Base-by-base conservation (phyloP, 1,284 basidiomycete species). In the Fistulinella cinereoalba region DNA sequence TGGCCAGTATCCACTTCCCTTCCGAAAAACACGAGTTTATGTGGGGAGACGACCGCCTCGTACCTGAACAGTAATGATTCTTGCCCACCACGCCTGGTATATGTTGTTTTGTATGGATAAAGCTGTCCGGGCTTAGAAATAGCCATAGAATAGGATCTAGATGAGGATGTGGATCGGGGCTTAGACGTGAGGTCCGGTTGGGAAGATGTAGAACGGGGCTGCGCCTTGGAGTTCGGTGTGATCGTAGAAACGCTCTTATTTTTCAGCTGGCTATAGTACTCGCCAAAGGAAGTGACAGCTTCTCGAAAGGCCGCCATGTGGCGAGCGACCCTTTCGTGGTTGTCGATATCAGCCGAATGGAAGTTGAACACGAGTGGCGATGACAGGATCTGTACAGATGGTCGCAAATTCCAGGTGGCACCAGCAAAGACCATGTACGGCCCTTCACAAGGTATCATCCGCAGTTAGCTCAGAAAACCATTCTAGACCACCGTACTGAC, bases 11-110 rank as follows among this genome's bases (percentile, higher is more conserved):
- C n/a, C 6, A 6, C 6, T 29, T 31, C 34, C 16, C 9, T 24
- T 18, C 48, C 51, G 16, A 47, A 47, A n/a, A 56, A 60, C 18
- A 61, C 6, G 2, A 58, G 49, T 15, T n/a, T 6, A 3, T n/a
- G 7, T 6, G n/a, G 15, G 11, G 11, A 6, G 25, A 27, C 6
- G 6, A 6, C 25, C 25, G 6, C 11, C 11, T 27, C 25, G 25
- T 11, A 27, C 25, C 25, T 6, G 25, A 27, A 27, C n/a, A n/a
- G n/a, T n/a, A n/a, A n/a, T n/a, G n/a, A n/a, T n/a, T n/a, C n/a
- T n/a, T n/a, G n/a, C n/a, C n/a, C n/a, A n/a, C n/a, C n/a, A n/a
- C n/a, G n/a, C n/a, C n/a, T n/a, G n/a, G n/a, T n/a, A n/a, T n/a
- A n/a, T n/a, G n/a, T n/a, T n/a, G n/a, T n/a, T n/a, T n/a, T n/a